Evolutionary conservation across 1,284 basidiomycete species (phyloP), one percentile per base, ranked within the genome.

Genomic region (Baeospora myosura): DNA sequence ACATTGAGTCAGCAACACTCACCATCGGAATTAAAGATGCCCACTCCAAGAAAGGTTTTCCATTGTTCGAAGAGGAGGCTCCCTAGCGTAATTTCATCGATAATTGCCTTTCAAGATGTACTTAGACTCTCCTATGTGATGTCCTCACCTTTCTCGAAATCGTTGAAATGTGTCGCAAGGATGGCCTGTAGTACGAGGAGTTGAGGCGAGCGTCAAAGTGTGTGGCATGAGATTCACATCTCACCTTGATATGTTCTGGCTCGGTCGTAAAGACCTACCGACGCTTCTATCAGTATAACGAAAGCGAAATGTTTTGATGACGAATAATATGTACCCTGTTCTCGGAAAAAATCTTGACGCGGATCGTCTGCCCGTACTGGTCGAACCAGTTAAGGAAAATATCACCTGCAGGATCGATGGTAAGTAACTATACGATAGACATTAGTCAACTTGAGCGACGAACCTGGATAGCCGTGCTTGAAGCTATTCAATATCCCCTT

Each of bases 1-100:
- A n/a, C n/a, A n/a, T n/a, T n/a, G n/a, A n/a, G n/a, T n/a, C n/a
- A n/a, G n/a, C n/a, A n/a, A n/a, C n/a, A n/a, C n/a, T n/a, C n/a
- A n/a, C 66, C 66, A 46, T 69, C 66, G 7, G 64, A 60, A 43
- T 64, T 65, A 49, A 69, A 69, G 0, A 68, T 61, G 0, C 69
- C 69, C 11, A 66, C 66, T 38, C 74, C 74, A 10, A 76, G 60
- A 12, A 76, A 47, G 2, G 64, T 60, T 22, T 51, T 44, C 25
- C 68, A 51, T 44, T 63, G 60, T 5, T 55, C 51, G 10, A 49
- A 49, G 25, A 60, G 47, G 0, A 55, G 44, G 12, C 53, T 54
- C 2, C n/a, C n/a, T n/a, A n/a, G n/a, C n/a, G n/a, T n/a, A n/a
- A n/a, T n/a, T n/a, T n/a, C n/a, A n/a, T n/a, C n/a, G n/a, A n/a